A percentile compares a stretch with the other conserved stretches of the same genome.
Conservation (phyloP, 345 rosid species). For the Microcos paniculata region DNA sequence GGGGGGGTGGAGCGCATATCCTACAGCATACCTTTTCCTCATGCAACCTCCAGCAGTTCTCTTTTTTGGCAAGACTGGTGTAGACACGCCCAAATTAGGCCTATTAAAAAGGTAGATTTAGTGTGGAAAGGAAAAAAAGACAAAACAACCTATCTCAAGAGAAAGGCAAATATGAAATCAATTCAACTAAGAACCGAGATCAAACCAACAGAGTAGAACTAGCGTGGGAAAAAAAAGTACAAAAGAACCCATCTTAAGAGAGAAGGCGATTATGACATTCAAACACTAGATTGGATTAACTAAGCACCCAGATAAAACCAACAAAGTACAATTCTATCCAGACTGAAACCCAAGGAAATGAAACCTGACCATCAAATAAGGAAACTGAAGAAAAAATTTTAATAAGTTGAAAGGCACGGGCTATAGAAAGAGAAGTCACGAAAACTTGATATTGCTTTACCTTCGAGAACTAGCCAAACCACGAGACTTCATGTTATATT, state of each 20-base stretch:
- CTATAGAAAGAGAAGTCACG: background rate
- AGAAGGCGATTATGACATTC: background rate
- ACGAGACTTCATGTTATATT: conserved; percentile 4
- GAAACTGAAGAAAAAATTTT: background rate
- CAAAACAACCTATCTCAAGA: background rate
- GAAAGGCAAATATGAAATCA: background rate
- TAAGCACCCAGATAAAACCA: background rate
- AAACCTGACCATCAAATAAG: background rate
- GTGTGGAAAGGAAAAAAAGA: background rate
- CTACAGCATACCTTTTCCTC: conserved; percentile 55
- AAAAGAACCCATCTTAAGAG: too few species aligned
- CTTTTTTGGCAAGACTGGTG: conserved; percentile 45
- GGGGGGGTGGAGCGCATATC: conserved; percentile 18
- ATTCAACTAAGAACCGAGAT: background rate
- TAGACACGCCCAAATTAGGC: conserved; percentile 36
- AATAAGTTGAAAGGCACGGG: background rate
- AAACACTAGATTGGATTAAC: background rate
- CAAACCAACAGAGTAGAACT: background rate
- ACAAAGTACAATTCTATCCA: background rate
- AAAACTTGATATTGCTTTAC: background rate
- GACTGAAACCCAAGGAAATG: background rate
- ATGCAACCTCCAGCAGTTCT: conserved; percentile 61
- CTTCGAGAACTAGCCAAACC: background rate
- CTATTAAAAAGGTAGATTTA: conserved; percentile 38
- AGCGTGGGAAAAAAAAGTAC: background rate